Evolutionary conservation across 495 filamentous ascomycete genomes (phyloP).

Genomic region (Hypomontagnella monticulosa): DNA sequence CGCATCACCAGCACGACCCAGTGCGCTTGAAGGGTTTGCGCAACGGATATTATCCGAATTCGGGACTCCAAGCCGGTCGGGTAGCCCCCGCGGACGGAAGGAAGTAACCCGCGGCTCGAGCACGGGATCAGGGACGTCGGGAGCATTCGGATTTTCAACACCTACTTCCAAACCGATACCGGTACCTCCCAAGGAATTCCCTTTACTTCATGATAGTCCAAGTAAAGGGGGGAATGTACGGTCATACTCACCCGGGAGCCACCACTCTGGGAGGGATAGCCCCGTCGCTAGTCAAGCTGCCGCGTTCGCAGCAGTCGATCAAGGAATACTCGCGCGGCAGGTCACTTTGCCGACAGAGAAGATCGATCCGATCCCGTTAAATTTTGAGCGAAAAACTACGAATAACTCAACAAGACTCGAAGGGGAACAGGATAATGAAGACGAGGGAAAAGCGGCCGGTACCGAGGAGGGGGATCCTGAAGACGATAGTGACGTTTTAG

Average conservation of each 20-base stretch:
- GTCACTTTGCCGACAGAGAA: conserved; percentile 50
- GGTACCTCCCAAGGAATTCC: conserved; percentile 44
- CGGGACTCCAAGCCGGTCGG: conserved; percentile 58
- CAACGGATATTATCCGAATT: conserved; percentile 66
- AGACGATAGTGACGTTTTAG: conserved; percentile 54
- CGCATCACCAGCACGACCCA: conserved; percentile 56
- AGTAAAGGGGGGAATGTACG: conserved; percentile 39
- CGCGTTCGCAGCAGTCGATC: conserved; percentile 63
- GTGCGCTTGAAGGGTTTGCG: conserved; percentile 62
- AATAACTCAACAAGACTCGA: conserved; percentile 33
- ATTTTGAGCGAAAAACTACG: conserved; percentile 47
- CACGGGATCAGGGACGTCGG: conserved; percentile 36
- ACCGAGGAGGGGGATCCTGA: conserved; percentile 45
- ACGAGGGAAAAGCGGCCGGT: conserved; percentile 37
- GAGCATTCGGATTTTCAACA: conserved; percentile 36
- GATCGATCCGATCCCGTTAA: conserved; percentile 52
- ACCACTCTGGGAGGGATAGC: conserved; percentile 41
- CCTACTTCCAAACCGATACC: conserved; percentile 47
- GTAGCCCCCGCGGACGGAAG: conserved; percentile 59
- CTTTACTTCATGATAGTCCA: conserved; percentile 43
- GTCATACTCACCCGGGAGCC: conserved; percentile 52
- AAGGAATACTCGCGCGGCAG: conserved; percentile 59
- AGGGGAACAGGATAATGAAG: conserved; percentile 34
- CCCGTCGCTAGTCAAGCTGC: conserved; percentile 55
- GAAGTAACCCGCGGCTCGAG: conserved; percentile 45